Base-by-base conservation (phyloP, 306 rosid species). In the Vachellia pachyceras region DNA sequence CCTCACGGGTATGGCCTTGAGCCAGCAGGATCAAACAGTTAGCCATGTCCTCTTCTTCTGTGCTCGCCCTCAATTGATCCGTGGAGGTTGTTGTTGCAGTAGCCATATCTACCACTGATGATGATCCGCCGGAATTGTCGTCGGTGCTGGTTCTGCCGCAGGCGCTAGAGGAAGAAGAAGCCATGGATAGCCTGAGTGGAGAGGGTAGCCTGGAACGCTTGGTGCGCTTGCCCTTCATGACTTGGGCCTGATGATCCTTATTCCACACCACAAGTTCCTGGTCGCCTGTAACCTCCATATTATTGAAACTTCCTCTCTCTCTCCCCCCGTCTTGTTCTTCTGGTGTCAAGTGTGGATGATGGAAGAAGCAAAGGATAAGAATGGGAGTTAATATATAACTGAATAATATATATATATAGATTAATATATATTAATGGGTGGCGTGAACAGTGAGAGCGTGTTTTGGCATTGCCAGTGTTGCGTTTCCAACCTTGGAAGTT, bases 21-120 rank as follows among this genome's bases (percentile, higher is more conserved):
- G 95, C 97, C 77, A 94, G 66, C 63, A 94, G 97, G 71, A 94
- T 94, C 89, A 91, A 89, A 79, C 94, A 94, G 58, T 94, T 87
- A 0, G 98, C 98, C 97, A 91, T 85, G 89, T 91, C 98, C 4
- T 94, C 89, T 11, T 78, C 87, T 10, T 79, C 70, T 9, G 78
- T 81, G 18, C 54, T 80, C 33, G 73, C 85, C 39, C 68, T 57
- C 22, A 35, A 66, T 11, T 73, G 66, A 11, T 23, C 40, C 0
- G 55, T 17, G 4, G 87, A 79, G 35, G 84, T 52, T 18, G 77
- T n/a, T n/a, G n/a, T 45, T 10, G 47, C 47, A 29, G 33, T 29
- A 6, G 68, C 44, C 29, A 50, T 35, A 29, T 75, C 87, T 63
- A 60, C 22, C 44, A 60, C 10, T 3, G 13, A 55, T n/a, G 63